A percentile compares a stretch with the other conserved stretches of the same genome.
Evolutionary conservation across 768 basidiomycete species (phyloP).

Genomic region (Lepiota brunneoincarnata): DNA sequence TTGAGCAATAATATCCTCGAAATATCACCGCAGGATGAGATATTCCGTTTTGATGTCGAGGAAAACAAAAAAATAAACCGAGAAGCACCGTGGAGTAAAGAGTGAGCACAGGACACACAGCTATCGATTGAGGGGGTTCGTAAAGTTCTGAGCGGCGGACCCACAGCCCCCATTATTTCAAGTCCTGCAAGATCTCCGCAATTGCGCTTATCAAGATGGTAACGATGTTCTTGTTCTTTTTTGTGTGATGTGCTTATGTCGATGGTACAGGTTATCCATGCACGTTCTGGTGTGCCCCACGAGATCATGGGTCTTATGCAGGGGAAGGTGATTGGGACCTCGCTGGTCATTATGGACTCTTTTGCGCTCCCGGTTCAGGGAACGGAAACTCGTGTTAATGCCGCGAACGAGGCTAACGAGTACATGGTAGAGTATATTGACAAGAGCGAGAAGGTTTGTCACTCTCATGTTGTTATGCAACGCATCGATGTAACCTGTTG

Average conservation of each 20-base stretch:
- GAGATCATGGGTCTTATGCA: conserved; percentile 99
- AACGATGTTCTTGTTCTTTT: conserved; percentile 11
- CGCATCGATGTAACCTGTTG: background rate
- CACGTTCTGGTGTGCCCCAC: conserved; percentile 93
- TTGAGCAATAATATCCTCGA: conserved; percentile 69
- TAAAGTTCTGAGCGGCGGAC: background rate
- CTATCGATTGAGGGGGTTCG: background rate
- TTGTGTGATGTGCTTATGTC: background rate
- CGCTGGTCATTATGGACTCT: conserved; percentile 89
- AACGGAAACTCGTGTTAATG: conserved; percentile 97
- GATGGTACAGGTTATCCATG: conserved; percentile 93
- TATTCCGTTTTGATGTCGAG: conserved; percentile 71
- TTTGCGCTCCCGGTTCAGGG: conserved; percentile 97
- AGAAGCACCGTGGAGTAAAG: conserved; percentile 81
- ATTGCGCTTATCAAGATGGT: conserved; percentile 97
- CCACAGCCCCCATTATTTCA: conserved; percentile 74
- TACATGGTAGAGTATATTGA: conserved; percentile 96
- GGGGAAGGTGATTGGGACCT: conserved; percentile 82
- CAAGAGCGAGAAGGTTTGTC: conserved; percentile 70
- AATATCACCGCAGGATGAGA: conserved; percentile 73
- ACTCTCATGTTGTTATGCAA: background rate
- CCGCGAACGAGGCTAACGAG: conserved; percentile 92
- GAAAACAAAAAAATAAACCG: conserved; percentile 65
- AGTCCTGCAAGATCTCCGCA: conserved; percentile 91
- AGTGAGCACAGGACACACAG: conserved; percentile 48